Percentiles rank a stretch among this genome's conserved stretches.
Conservation (phyloP, 2,329 filamentous ascomycete genomes). For the Exophiala calicioides region DNA sequence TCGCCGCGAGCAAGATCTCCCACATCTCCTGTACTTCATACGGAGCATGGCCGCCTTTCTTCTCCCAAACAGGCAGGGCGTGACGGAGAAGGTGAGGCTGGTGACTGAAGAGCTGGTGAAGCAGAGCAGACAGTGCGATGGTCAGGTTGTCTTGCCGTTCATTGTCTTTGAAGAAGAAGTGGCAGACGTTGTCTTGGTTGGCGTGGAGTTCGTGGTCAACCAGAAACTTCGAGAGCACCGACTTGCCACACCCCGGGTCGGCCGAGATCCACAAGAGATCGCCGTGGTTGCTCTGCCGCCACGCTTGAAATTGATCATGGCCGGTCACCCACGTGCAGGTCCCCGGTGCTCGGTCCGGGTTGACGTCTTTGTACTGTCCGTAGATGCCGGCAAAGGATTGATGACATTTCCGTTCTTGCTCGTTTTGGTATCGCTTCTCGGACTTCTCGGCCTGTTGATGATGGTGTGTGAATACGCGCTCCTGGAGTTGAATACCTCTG, state of each 20-base stretch:
- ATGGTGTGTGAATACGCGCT: too few relatives aligned
- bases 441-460: too few relatives aligned
- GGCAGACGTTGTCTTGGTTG: constrained; percentile 32
- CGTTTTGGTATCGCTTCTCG: too few relatives aligned
- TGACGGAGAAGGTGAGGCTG: constrained; percentile 31
- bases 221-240: constrained; percentile 39
- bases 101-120: constrained; percentile 41
- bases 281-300: constrained; percentile 28
- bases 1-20: constrained; percentile 4
- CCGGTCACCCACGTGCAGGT: constrained; percentile 39
- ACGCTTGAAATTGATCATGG: constrained; percentile 32
- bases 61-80: constrained; percentile 7
- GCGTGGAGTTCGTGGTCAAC: constrained; percentile 35
- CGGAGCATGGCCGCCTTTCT: constrained; percentile 4
- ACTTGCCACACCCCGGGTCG: constrained; percentile 46
- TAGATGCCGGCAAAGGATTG: too few relatives aligned
- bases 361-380: constrained; percentile 40
- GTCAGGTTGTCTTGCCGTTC: constrained; percentile 35
- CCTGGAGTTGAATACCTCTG: too few relatives aligned
- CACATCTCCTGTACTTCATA: constrained; percentile 10
- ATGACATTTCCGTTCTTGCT: too few relatives aligned
- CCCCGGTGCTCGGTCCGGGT: constrained; percentile 33
- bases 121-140: constrained; percentile 38
- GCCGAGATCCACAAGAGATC: constrained; percentile 44
- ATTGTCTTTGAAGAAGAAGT: constrained; percentile 44